Conservation (phyloP, 164 flowering plant species). For the Houttuynia cordata region DNA sequence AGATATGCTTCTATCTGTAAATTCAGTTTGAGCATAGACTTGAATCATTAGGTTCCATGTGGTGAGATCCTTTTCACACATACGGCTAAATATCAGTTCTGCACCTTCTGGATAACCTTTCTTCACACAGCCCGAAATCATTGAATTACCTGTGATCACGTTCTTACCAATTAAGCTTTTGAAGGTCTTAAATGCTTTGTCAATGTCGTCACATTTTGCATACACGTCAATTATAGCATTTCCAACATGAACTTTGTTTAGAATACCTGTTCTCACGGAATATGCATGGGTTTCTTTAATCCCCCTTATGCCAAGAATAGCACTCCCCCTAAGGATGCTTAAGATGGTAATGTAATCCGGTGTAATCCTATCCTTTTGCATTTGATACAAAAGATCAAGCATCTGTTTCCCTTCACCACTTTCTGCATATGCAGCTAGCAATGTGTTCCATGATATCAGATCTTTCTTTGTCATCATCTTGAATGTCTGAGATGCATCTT, state of each 20-base stretch:
- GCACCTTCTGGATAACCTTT: conserved; percentile 32
- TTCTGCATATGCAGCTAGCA: conserved; percentile 50
- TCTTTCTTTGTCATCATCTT: conserved; percentile 32
- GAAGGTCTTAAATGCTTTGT: conserved; percentile 44
- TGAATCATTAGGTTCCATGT: conserved; percentile 75
- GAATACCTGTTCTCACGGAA: conserved; percentile 27
- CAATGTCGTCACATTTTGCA: conserved; percentile 57
- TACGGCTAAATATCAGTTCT: conserved; percentile 24
- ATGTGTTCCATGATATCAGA: conserved; percentile 73
- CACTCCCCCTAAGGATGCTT: conserved; percentile 28
- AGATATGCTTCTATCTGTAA: conserved; percentile 29
- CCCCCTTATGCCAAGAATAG: conserved; percentile 14
- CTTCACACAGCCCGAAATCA: conserved; percentile 42
- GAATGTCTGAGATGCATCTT: conserved; percentile 40
- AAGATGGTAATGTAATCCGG: conserved; percentile 62
- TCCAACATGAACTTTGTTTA: conserved; percentile 30
- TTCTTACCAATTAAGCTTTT: conserved; percentile 34
- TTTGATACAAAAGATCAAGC: conserved; percentile 23
- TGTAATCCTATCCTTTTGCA: conserved; percentile 38
- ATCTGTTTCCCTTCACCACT: conserved; percentile 16
- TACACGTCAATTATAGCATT: conserved; percentile 69
- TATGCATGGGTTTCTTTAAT: conserved; percentile 61
- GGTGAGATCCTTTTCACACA: conserved; percentile 46
- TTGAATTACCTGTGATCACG: conserved; percentile 39
- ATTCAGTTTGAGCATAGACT: conserved; percentile 44